Conservation (phyloP, 2,329 filamentous ascomycete genomes). For the Cordyceps javanica region DNA sequence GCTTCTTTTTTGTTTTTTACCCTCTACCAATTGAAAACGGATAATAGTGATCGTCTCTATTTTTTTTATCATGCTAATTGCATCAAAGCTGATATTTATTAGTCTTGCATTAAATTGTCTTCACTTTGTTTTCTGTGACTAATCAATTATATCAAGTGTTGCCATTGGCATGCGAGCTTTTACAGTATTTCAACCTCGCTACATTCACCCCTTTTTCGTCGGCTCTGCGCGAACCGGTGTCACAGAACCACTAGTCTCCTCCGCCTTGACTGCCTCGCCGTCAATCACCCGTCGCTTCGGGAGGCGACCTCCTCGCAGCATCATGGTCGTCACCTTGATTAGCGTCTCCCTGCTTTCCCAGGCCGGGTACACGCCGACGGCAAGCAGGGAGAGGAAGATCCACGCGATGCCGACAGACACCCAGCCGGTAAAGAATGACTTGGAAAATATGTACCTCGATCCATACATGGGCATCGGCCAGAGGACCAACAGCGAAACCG, state of each 20-base stretch:
- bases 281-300: not conserved
- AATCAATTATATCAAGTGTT: too few relatives aligned
- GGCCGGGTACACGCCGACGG: slow-evolving; percentile 74
- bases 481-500: slow-evolving; percentile 66
- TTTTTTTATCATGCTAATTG: too few relatives aligned
- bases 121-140: too few relatives aligned
- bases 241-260: slow-evolving; percentile 10
- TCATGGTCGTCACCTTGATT: slow-evolving; percentile 15
- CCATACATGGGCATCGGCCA: slow-evolving; percentile 96
- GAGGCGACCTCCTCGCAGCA: slow-evolving; percentile 15
- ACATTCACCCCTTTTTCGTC: too few relatives aligned
- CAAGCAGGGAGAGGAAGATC: slow-evolving; percentile 63
- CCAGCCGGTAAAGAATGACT: slow-evolving; percentile 67
- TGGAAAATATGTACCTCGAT: slow-evolving; percentile 58
- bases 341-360: slow-evolving; percentile 67
- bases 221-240: too few relatives aligned
- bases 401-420: slow-evolving; percentile 64
- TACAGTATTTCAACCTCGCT: too few relatives aligned
- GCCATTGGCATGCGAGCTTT: too few relatives aligned
- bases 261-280: slow-evolving; percentile 7
- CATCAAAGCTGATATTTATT: too few relatives aligned
- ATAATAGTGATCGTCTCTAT: too few relatives aligned
- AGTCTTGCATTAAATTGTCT: too few relatives aligned
- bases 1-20: slow-evolving; percentile 7
- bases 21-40: too few relatives aligned